Evolutionary conservation across 306 rosid genomes (phyloP), one percentile per base, ranked within the genome.

Genomic region (Acacia melanoxylon): DNA sequence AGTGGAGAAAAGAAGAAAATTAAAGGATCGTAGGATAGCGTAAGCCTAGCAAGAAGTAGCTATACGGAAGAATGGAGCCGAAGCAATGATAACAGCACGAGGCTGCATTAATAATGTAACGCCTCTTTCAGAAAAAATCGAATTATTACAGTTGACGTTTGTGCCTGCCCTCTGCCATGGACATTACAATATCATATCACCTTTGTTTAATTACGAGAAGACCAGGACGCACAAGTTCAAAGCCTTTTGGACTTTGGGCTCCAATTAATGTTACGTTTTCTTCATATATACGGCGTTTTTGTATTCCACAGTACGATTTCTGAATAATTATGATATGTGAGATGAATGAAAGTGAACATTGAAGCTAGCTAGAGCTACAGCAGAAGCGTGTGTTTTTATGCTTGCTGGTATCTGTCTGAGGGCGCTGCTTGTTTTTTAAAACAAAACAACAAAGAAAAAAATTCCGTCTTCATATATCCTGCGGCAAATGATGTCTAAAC

Each of bases 71-170:
- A 51, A 37, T 40, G 69, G 17, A 49, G 16, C 25, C 3, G 66
- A 66, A 48, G 66, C 56, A 79, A 68, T 52, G 76, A 79, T 79
- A 40, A 69, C 77, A 4, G 20, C 69, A 31, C 16, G 69, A 63
- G 52, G 52, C 52, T 8, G 69, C 41, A 63, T 27, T 29, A 14
- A 29, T 29, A 5, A 6, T 14, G 11, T 29, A 15, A 15, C 14
- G 19, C 5, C 5, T 15, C 11, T 5, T 63, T 63, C 68, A 35
- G 74, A 77, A 59, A 59, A 37, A 29, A 11, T 45, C 10, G 63
- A 77, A 63, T 77, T 62, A 62, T 76, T 76, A 67, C 80, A 16
- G 61, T 76, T 76, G 80, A 76, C 80, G 45, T 44, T 56, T n/a
- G 8, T 56, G 27, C 59, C 59, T 52, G 6, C 10, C 59, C 25